A percentile compares a stretch with the other conserved stretches of the same genome.
These are phyloP conservation scores for Malbranchea zuffiana DNA, from an alignment of 2,329 filamentous ascomycete genomes.

Conservation along the genomic window DNA sequence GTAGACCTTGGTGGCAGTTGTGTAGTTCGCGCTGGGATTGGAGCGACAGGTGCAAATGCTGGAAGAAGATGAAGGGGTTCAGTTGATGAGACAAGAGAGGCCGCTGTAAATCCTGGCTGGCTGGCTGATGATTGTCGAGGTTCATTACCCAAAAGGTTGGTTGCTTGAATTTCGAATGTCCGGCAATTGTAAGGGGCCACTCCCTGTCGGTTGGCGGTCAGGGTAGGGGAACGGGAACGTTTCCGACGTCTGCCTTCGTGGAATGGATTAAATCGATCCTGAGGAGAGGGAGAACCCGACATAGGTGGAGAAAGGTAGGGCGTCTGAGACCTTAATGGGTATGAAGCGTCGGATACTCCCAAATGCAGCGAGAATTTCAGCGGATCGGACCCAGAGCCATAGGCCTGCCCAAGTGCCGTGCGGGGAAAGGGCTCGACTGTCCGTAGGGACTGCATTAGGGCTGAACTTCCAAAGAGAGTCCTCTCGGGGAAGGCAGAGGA, in stretches of 20 bases:
- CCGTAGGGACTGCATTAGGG: slow-evolving; percentile 17
- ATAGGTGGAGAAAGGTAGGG: slow-evolving; percentile 27
- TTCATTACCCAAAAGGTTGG: slow-evolving; percentile 3
- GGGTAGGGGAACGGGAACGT: slow-evolving; percentile 18
- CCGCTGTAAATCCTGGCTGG: slow-evolving; percentile 3
- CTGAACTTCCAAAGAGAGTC: neutral
- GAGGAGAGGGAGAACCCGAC: slow-evolving; percentile 25
- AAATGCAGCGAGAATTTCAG: slow-evolving; percentile 20
- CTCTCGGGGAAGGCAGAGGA: no score
- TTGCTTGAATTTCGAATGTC: slow-evolving; percentile 7
- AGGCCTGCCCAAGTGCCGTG: slow-evolving; percentile 14
- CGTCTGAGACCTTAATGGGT: slow-evolving; percentile 18
- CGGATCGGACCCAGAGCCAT: slow-evolving; percentile 20
- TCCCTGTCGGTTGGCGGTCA: slow-evolving; percentile 1
- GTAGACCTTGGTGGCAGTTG: slow-evolving; percentile 21
- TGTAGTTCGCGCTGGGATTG: slow-evolving; percentile 13
- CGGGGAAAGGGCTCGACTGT: slow-evolving; percentile 13
- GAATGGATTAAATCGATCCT: slow-evolving; percentile 18
- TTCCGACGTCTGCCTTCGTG: slow-evolving; percentile 21
- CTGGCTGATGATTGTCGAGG: slow-evolving; percentile 2
- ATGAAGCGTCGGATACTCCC: slow-evolving; percentile 18
- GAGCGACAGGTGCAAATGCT: slow-evolving; percentile 9
- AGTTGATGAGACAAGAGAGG: slow-evolving; percentile 2
- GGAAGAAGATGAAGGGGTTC: slow-evolving; percentile 12
- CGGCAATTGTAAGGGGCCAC: neutral